These are phyloP conservation scores for Coleophoma eucalyptorum DNA, from an alignment of 2,329 filamentous ascomycete species.

Conservation along the genomic window DNA sequence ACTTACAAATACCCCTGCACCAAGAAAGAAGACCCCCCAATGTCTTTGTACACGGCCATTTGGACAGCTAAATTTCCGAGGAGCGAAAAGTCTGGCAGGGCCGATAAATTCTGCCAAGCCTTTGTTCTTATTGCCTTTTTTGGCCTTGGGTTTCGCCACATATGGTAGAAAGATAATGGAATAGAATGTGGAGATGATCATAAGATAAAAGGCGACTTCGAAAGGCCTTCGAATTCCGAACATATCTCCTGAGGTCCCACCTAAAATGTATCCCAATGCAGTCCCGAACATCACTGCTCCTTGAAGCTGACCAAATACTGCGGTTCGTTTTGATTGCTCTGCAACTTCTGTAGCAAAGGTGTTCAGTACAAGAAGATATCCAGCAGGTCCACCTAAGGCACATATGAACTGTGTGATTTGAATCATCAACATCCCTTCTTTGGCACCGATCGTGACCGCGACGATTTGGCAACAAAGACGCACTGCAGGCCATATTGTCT, in stretches of 20 bases:
- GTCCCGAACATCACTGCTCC: slow-evolving; percentile 65
- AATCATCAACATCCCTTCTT: slow-evolving; percentile 61
- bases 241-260: slow-evolving; percentile 59
- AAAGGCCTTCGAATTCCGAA: slow-evolving; percentile 64
- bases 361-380: slow-evolving; percentile 67
- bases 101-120: slow-evolving; percentile 55
- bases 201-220: slow-evolving; percentile 56
- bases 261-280: slow-evolving; percentile 59
- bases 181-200: slow-evolving; percentile 37
- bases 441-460: slow-evolving; percentile 59
- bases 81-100: slow-evolving; percentile 57
- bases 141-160: slow-evolving; percentile 43
- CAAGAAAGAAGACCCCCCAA: slow-evolving; percentile 61
- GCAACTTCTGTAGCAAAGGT: slow-evolving; percentile 65
- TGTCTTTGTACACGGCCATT: slow-evolving; percentile 50
- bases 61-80: slow-evolving; percentile 47
- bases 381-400: slow-evolving; percentile 63
- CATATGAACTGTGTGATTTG: slow-evolving; percentile 66
- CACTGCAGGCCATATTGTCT: slow-evolving; percentile 61
- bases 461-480: slow-evolving; percentile 61
- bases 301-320: slow-evolving; percentile 61
- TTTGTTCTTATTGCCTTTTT: slow-evolving; percentile 17
- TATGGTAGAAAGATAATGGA: slow-evolving; percentile 38
- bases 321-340: slow-evolving; percentile 54
- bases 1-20: slow-evolving; percentile 53